Evolutionary conservation across 352 stramenopile genomes (phyloP), one percentile per base, ranked within the genome.

Genomic region (Globisporangium recalcitrans): DNA sequence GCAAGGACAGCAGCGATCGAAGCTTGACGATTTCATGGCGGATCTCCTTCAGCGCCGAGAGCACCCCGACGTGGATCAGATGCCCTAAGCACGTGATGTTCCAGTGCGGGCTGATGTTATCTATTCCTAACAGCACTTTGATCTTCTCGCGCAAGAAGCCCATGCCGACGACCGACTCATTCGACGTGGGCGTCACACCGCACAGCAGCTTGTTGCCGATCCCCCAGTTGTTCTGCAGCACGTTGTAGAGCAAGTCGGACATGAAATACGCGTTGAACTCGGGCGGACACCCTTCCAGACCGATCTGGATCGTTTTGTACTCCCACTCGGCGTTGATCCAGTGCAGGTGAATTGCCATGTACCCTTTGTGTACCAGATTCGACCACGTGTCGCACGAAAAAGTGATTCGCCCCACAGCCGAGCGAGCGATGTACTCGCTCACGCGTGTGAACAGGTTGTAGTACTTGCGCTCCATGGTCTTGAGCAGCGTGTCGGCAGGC

Each of bases 241-340:
- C 76, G 62, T 86, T 88, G 71, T 87, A 91, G 27, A 91, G 68
- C 68, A 91, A 67, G 54, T 91, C 82, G 56, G 82, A 86, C 68
- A 91, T 77, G 60, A 90, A 90, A 65, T 90, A 91, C 19, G 80
- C 74, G 58, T 78, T 90, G 62, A 84, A 87, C 29, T 89, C 80
- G 29, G 71, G 62, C 29, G 82, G 78, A 58, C 77, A 91, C 16
- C 78, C 75, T 73, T 91, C 82, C 9, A 91, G 72, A 1, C 80
- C 82, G 48, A 91, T 72, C 64, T 91, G 82, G 53, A 91, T 85
- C 22, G 78, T 81, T 72, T 91, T 91, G 75, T 82, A 87, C 64
- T 91, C 82, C 82, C 82, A 91, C n/a, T 91, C 82, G 7, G 82
- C 80, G 67, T 91, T 91, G 71, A 91, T 86, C 82, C 82, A 91